phyloP scores from a whole-genome alignment of 495 filamentous ascomycete genomes.

The Tuber magnatum region DNA sequence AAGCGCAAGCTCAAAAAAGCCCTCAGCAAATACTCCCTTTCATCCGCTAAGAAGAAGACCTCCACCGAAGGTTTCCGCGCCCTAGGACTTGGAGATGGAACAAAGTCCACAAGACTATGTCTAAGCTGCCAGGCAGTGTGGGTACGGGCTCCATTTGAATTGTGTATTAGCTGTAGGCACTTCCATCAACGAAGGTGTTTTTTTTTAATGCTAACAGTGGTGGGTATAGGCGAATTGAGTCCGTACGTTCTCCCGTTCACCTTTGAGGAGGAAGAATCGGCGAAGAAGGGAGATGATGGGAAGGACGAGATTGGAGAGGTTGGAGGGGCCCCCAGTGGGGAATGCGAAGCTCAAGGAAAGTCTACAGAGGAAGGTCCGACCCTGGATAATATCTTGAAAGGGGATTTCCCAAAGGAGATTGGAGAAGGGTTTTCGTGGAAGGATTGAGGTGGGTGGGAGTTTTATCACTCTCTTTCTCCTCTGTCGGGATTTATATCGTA shows the following conservation, averaged over 20 bases:
- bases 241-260: not conserved
- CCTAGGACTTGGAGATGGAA: not conserved
- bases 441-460: not conserved
- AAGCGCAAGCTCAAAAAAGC: not conserved
- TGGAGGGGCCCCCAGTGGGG: not conserved
- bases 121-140: not conserved
- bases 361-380: not conserved
- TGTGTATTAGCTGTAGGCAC: not conserved
- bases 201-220: not conserved
- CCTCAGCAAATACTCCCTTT: not conserved
- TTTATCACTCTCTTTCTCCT: not conserved
- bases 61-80: not conserved
- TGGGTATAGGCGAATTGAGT: not conserved
- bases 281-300: not conserved
- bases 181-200: not conserved
- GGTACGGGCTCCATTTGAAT: not conserved
- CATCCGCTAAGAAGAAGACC: not conserved
- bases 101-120: not conserved
- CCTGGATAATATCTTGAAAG: not conserved
- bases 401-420: not conserved
- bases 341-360: not conserved
- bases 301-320: not conserved
- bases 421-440: not conserved
- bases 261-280: not conserved
- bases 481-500: not conserved